Base-by-base conservation (phyloP, 1,139 yeast genomes). In the Saccharomyces hybrid region DNA sequence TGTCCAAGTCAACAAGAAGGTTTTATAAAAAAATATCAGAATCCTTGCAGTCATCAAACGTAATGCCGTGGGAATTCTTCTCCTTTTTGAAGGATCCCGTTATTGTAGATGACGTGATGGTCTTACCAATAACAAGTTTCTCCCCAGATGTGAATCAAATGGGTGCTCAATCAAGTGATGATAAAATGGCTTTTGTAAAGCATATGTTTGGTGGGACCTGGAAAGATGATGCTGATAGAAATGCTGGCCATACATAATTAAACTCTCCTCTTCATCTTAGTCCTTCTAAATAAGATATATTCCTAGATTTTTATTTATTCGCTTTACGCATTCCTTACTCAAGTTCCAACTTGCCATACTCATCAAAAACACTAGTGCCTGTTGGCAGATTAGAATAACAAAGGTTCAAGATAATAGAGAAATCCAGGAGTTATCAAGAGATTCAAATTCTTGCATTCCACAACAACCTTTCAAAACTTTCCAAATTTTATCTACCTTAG, bases 71-170 rank as follows among this genome's bases (percentile, higher is more conserved):
- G 89, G 78, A 78, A 62, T 76, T 79, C 56, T 85, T 83, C 70
- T 82, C 87, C 3, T 80, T 86, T 42, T 80, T 82, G 77, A 77
- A 75, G 55, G 73, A 73, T 55, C 88, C 86, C 0, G 78, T 80
- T 32, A 73, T 78, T 31, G 75, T 86, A n/a, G 87, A 84, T 57
- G 91, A 85, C 67, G 82, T 86, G 1, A 64, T 83, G 61, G 78
- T 86, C 0, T 71, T 86, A 52, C 95, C 93, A 23, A 85, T 86
- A 48, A 85, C 91, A 0, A 77, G 85, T 25, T 86, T 86, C 63
- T 81, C 87, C 57, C 95, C 95, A 0, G 89, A 82, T 58, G 90
- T 86, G n/a, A 82, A 82, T 2, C 91, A 84, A 60, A 86, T 86
- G 93, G 90, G 89, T 1, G 77, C 91, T 1, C 74, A 77, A 53